Conservation (phyloP, 768 basidiomycete genomes). For the Rhizopogon vinicolor region DNA sequence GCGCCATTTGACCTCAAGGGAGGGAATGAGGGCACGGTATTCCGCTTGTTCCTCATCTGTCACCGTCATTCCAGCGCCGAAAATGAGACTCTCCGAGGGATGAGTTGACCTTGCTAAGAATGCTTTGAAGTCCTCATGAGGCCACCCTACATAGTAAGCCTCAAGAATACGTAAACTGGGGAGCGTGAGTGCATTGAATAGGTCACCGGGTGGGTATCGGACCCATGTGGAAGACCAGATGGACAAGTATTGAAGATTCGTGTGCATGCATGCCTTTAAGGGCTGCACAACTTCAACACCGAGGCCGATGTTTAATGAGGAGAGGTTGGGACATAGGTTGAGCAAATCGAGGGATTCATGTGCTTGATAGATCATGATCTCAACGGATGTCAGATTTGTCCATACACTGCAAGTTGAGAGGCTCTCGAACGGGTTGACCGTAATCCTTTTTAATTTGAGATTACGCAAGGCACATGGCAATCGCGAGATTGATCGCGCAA, state of each 20-base stretch:
- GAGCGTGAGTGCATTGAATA: too few species aligned
- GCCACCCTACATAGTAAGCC: too few species aligned
- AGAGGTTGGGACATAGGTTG: slow-evolving; percentile 13
- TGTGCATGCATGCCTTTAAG: slow-evolving; percentile 4
- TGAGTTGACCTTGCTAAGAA: slow-evolving; percentile 14
- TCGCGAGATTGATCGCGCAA: not conserved
- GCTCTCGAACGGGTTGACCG: too few species aligned
- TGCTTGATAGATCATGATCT: not conserved
- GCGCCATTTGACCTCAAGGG: slow-evolving; percentile 4
- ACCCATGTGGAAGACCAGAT: too few species aligned
- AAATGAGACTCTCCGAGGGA: slow-evolving; percentile 16
- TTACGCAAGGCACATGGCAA: not conserved
- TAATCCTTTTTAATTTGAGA: not conserved
- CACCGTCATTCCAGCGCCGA: slow-evolving; percentile 10
- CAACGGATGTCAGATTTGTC: slow-evolving; percentile 13
- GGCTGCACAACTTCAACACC: not conserved
- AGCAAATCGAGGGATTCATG: slow-evolving; percentile 10
- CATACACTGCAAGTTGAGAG: slow-evolving; percentile 10
- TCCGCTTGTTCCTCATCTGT: slow-evolving; percentile 11
- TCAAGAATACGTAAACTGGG: not conserved
- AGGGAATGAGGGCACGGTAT: slow-evolving; percentile 12
- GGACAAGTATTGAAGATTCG: too few species aligned
- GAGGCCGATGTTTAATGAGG: slow-evolving; percentile 10
- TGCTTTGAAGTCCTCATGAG: not conserved
- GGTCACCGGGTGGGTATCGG: too few species aligned